Evolutionary conservation across 257 asterid genomes (phyloP).

Genomic region (Plantago major): DNA sequence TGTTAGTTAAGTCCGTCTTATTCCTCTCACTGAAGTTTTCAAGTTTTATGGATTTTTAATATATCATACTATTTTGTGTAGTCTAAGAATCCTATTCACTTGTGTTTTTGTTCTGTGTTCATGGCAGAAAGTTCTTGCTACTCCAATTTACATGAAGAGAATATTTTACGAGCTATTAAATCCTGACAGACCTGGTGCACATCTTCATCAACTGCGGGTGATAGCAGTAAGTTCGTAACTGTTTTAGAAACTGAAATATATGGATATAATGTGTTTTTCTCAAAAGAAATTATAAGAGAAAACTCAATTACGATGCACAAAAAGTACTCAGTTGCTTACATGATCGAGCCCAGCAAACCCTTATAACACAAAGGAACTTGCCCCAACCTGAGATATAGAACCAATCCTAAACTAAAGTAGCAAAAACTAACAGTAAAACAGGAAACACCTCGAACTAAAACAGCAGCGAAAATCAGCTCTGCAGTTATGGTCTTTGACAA

Average conservation of each 20-base stretch:
- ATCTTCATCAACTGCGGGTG: conserved; percentile 49
- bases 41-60: background rate
- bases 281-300: background rate
- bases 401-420: no score
- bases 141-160: conserved; percentile 56
- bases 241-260: no score
- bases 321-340: background rate
- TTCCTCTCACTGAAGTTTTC: background rate
- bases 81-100: background rate
- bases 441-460: no score
- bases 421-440: no score
- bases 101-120: conserved; percentile 10
- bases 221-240: conserved; percentile 57
- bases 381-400: no score
- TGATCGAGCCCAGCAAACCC: no score
- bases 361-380: no score
- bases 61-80: conserved; percentile 2
- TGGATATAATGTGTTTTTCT: conserved; percentile 8
- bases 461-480: no score
- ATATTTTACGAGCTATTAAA: conserved; percentile 52
- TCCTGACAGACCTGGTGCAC: conserved; percentile 63
- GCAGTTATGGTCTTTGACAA: no score
- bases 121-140: conserved; percentile 53
- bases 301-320: no score
- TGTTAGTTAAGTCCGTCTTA: conserved; percentile 2